Evolutionary conservation across 179 eudicot genomes (phyloP), one percentile per base, ranked within the genome.

Genomic region (Silene coronaria): DNA sequence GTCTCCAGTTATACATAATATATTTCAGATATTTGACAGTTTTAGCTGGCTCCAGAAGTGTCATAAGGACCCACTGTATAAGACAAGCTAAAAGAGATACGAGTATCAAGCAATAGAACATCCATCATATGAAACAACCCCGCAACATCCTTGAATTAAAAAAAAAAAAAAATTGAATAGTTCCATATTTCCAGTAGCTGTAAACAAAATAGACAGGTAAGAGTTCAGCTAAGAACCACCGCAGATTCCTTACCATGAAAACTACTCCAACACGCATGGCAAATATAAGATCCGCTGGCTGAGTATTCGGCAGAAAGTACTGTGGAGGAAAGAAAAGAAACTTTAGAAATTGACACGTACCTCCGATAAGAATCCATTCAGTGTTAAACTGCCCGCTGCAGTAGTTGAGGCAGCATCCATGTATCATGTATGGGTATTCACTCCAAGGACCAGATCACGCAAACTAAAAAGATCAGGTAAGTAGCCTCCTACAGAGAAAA

Each of bases 11-110:
- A 79, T 90, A 93, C 80, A 90, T 92, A 75, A 91, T 79, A 70
- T 91, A 93, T 67, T 88, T 89, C 79, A 91, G 87, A 79, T 89
- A 87, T 87, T 91, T 97, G 74, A 93, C 86, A 73, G 88, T 83
- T 81, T 82, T 87, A 71, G 89, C 81, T 75, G 98, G 97, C 72
- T 93, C 98, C 67, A 90, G 80, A 81, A 86, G 88, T 12, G 98
- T 89, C 98, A 93, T 91, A 71, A 93, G 88, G 72, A 90, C 87
- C 98, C 98, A 93, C 98, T 93, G 86, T 81, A 84, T 4, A 59
- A 34, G 27, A 30, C 23, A 58, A 17, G 4, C 34, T 26, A 24
- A 13, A 17, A 21, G 14, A 2, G 9, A 36, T 17, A 19, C 4
- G n/a, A n/a, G n/a, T n/a, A n/a, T n/a, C n/a, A n/a, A n/a, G n/a